Evolutionary conservation across 345 rosid species (phyloP).

Genomic region (Rhizophora apiculata): DNA sequence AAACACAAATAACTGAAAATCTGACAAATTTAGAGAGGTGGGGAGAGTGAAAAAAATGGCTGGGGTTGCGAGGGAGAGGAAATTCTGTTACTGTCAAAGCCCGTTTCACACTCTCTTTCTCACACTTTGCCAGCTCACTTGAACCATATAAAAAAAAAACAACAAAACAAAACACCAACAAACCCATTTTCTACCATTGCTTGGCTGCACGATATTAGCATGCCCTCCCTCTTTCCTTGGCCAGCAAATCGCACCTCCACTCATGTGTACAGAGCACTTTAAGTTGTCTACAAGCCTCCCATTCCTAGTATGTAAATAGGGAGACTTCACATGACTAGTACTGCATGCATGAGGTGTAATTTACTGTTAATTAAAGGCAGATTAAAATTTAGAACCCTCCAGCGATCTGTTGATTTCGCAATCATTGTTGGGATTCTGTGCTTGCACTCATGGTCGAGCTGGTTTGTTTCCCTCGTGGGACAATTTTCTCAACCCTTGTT

Average conservation of each 20-base stretch:
- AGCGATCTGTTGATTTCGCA: no score
- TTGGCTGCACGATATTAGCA: neutral
- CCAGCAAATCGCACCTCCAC: slow-evolving; percentile 24
- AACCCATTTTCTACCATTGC: neutral
- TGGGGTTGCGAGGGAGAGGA: slow-evolving; percentile 11
- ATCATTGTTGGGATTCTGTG: no score
- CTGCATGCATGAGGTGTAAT: no score
- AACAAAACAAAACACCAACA: neutral
- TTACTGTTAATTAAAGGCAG: no score
- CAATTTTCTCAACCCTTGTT: no score
- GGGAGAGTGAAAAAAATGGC: slow-evolving; percentile 16
- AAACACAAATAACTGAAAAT: slow-evolving; percentile 40
- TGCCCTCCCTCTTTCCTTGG: slow-evolving; percentile 13
- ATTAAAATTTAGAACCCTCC: no score
- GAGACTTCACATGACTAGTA: no score
- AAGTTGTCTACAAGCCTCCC: neutral
- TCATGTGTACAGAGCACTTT: slow-evolving; percentile 1
- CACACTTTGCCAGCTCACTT: slow-evolving; percentile 67
- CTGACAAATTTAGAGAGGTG: slow-evolving; percentile 38
- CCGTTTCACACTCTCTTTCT: slow-evolving; percentile 78
- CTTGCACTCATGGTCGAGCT: no score
- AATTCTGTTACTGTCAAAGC: slow-evolving; percentile 26
- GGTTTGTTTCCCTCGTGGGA: no score
- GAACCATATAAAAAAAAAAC: slow-evolving; percentile 9
- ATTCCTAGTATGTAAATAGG: neutral